Evolutionary conservation across 352 stramenopile species (phyloP).

Genomic region (Thalassiosira ordinaria): DNA sequence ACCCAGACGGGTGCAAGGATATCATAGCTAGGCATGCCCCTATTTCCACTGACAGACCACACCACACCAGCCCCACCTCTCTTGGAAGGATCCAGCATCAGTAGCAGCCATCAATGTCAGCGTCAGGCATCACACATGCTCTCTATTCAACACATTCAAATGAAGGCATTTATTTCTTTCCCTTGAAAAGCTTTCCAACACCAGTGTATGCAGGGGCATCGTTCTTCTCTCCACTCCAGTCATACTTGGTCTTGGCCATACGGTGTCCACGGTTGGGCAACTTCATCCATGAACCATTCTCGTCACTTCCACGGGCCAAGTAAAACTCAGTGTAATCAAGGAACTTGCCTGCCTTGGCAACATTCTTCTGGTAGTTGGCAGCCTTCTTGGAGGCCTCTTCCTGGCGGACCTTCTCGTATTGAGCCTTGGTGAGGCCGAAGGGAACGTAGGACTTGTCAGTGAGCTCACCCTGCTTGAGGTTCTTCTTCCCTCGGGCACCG

Average conservation of each 20-base stretch:
- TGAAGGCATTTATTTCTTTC: conserved; percentile 1
- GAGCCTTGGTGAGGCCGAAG: conserved; percentile 59
- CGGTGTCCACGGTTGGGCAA: conserved; percentile 63
- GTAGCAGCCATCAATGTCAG: background rate
- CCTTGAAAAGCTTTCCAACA: background rate
- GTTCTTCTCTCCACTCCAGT: conserved; percentile 40
- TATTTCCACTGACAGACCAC: no score
- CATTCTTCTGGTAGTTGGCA: conserved; percentile 74
- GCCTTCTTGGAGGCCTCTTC: conserved; percentile 67
- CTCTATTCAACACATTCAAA: no score
- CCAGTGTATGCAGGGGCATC: background rate
- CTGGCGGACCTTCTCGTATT: conserved; percentile 75
- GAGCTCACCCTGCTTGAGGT: conserved; percentile 58
- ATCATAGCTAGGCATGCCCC: no score
- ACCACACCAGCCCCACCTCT: no score
- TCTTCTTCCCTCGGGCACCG: conserved; percentile 75
- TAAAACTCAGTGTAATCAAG: conserved; percentile 78
- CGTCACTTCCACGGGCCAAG: conserved; percentile 67
- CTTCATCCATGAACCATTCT: conserved; percentile 65
- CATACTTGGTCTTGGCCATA: conserved; percentile 77
- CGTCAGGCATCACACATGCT: background rate
- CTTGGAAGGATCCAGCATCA: no score
- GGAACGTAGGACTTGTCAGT: conserved; percentile 76
- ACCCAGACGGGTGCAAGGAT: no score
- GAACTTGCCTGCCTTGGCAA: conserved; percentile 78